These are phyloP conservation scores for Sclerotiophoma versabilis DNA, from an alignment of 2,329 filamentous ascomycete species.

Conservation along the genomic window DNA sequence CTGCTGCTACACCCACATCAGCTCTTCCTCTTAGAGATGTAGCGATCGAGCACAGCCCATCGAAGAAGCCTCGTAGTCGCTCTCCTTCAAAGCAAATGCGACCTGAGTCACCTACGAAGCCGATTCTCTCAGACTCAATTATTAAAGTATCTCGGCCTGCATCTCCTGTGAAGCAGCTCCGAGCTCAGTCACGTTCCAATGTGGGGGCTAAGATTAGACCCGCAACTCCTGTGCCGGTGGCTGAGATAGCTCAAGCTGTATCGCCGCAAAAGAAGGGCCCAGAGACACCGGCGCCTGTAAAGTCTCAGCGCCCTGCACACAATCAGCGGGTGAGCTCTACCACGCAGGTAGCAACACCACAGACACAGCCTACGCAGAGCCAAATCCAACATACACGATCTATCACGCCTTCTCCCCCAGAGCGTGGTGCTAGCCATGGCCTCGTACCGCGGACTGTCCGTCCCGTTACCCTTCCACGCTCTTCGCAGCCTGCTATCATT, in stretches of 20 bases:
- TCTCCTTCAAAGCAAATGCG: slow-evolving; percentile 11
- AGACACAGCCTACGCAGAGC: neutral
- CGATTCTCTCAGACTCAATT: neutral
- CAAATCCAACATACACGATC: slow-evolving; percentile 13
- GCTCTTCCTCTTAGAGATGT: neutral
- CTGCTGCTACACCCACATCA: neutral
- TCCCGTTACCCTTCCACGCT: slow-evolving; percentile 26
- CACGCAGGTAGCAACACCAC: slow-evolving; percentile 16
- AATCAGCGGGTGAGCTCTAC: slow-evolving; percentile 17
- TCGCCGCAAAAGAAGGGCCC: slow-evolving; percentile 18
- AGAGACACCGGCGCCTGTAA: slow-evolving; percentile 19
- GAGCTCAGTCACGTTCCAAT: slow-evolving; percentile 31
- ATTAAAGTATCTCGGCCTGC: neutral
- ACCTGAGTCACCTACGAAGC: neutral
- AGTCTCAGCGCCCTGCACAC: slow-evolving; percentile 13
- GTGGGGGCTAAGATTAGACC: slow-evolving; percentile 40
- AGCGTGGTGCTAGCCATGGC: slow-evolving; percentile 16
- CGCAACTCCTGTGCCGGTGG: slow-evolving; percentile 20
- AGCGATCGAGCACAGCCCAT: slow-evolving; percentile 7
- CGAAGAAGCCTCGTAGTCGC: slow-evolving; percentile 12
- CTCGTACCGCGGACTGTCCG: slow-evolving; percentile 40
- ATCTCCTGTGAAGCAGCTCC: slow-evolving; percentile 17
- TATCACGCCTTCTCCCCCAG: slow-evolving; percentile 18
- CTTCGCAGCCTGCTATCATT: slow-evolving; percentile 19
- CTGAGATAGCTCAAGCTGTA: neutral